Evolutionary conservation across 148 eudicot species (phyloP), one percentile per base, ranked within the genome.

Genomic region (Silene conica): DNA sequence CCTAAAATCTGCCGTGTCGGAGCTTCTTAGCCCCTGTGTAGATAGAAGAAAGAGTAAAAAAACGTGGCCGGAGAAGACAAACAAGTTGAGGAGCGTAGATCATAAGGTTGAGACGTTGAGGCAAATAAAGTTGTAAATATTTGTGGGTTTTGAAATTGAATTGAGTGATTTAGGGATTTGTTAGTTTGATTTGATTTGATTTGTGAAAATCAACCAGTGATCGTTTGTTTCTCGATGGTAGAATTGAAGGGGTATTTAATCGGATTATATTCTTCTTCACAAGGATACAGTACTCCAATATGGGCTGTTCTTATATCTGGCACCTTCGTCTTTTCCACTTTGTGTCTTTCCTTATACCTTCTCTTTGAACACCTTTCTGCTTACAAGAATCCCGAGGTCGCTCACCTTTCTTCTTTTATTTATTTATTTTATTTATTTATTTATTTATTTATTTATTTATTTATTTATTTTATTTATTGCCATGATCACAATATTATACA

Each of bases 321-420:
- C 54, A 79, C 80, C 45, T 87, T 79, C 67, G 92, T 91, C 14
- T 67, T 90, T 5, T 31, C 87, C 75, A 81, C 92, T 58, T 83
- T 94, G 41, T 84, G 86, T 66, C 90, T 94, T 73, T 94, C 98
- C 5, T 67, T 94, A 65, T 94, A 91, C 69, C 93, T 94, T 25
- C 79, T 94, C 23, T 83, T 94, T 72, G 96, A 94, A 66, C 98
- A 94, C 70, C 85, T 94, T 7, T 89, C 97, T 16, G 81, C 91
- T 8, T 94, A 94, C 87, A 94, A 94, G 74, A 85, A 91, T 75
- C 98, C 98, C 31, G 98, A 94, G 98, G 98, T 94, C 68, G 2
- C 15, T 14, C 74, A 57, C 22, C 15, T 69, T n/a, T 10, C 8
- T 23, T 59, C 11, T 8, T 20, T 34, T 2, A n/a, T 34, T 3